These are phyloP conservation scores for Leishmania turanica DNA, from an alignment of 208 protist genomes.

Conservation along the genomic window DNA sequence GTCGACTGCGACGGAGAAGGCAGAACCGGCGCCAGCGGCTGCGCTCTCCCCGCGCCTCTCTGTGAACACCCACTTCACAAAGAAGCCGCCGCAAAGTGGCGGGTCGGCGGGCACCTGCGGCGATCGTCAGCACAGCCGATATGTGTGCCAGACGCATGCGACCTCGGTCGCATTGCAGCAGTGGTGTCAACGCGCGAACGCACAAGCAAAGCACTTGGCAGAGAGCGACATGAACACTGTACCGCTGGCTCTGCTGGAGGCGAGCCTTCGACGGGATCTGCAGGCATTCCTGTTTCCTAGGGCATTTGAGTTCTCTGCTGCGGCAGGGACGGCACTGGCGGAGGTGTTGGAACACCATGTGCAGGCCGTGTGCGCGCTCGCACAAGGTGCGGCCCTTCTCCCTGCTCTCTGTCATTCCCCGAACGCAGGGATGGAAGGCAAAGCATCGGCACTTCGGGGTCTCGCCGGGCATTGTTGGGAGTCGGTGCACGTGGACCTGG, in stretches of 20 bases:
- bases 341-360: constrained; percentile 20
- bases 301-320: constrained; percentile 12
- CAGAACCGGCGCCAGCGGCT: background rate
- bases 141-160: background rate
- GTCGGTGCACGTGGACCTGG: constrained; percentile 13
- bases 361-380: constrained; percentile 27
- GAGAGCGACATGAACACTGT: background rate
- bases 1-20: background rate
- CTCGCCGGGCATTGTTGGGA: background rate
- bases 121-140: background rate
- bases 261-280: constrained; percentile 17
- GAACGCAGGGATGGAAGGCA: background rate
- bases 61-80: constrained; percentile 6
- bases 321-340: constrained; percentile 13
- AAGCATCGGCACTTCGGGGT: background rate
- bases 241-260: constrained; percentile 12
- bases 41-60: constrained; percentile 15
- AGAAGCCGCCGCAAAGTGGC: background rate
- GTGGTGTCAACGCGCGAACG: constrained; percentile 4
- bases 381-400: constrained; percentile 3
- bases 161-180: background rate
- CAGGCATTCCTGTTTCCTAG: constrained; percentile 7
- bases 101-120: background rate
- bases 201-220: background rate
- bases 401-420: background rate